phyloP scores from a whole-genome alignment of 306 rosid genomes.

The Prunus davidiana region DNA sequence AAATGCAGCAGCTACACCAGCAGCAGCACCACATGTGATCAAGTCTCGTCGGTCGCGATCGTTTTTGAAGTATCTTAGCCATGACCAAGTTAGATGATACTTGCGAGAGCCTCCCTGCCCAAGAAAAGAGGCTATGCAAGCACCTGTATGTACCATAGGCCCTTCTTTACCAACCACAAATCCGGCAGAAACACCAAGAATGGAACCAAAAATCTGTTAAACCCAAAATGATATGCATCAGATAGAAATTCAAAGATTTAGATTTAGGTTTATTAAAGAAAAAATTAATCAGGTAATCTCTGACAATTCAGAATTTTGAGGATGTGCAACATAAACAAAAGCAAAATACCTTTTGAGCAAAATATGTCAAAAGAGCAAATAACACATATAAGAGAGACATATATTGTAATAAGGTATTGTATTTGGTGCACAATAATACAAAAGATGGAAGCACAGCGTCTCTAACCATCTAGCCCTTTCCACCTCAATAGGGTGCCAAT shows the following conservation, averaged over 20 bases:
- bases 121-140: slow-evolving; percentile 78
- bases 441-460: background rate
- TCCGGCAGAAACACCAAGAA: slow-evolving; percentile 81
- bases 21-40: slow-evolving; percentile 94
- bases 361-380: background rate
- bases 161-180: slow-evolving; percentile 94
- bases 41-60: slow-evolving; percentile 84
- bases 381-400: background rate
- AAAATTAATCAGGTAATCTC: background rate
- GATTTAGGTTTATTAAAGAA: background rate
- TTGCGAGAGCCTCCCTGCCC: slow-evolving; percentile 83
- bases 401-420: background rate
- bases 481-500: no score
- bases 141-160: slow-evolving; percentile 95
- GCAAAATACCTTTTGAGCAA: background rate
- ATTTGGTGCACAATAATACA: background rate
- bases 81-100: slow-evolving; percentile 69
- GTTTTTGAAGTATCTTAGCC: slow-evolving; percentile 77
- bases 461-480: no score
- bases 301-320: background rate
- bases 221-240: slow-evolving; percentile 17
- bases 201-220: slow-evolving; percentile 76
- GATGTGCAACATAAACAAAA: background rate
- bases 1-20: slow-evolving; percentile 92
- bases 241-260: background rate